Base-by-base conservation (phyloP, 2,329 filamentous ascomycete species). In the Aspergillus ochraceoroseus region DNA sequence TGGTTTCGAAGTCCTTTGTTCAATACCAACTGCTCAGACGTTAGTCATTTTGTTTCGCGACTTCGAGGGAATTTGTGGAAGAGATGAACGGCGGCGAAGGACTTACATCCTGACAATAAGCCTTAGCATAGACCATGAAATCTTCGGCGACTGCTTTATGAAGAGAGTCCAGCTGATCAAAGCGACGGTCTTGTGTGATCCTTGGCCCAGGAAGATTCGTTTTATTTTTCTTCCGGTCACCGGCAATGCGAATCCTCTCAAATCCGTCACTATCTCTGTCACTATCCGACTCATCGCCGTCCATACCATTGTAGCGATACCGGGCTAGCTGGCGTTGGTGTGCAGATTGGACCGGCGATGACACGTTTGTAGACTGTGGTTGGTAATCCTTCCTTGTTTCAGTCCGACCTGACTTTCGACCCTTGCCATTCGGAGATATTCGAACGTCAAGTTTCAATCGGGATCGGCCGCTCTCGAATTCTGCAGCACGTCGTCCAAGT, bases 351-450 rank as follows among this genome's bases (percentile, higher is more conserved):
- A 79, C 55, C 3, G 81, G 81, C 12, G 81, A 83, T 0, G 82
- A 82, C 3, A 85, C 71, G 49, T 83, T 80, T 1, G 82, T 85
- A 0, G 82, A 85, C 39, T 73, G 63, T 3, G 80, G 77, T 54
- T 74, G 67, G 18, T 73, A 67, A 29, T 70, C 61, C 18, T 62
- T 65, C 20, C 58, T 48, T 26, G 62, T 58, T 30, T 55, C 52
- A 27, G 59, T 55, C 28, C 61, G 62, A 37, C 61, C 68, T 29
- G 55, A 50, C 8, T 50, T 46, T 48, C 55, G 57, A 18, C 52
- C 34, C 37, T 55, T 53, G 49, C 47, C 50, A 48, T 65, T 73
- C 43, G 72, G 68, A 7, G 72, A 72, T 14, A 70, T 61, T 25
- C 72, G 71, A 27, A 82, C 70, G 48, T 77, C 70, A 34, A 83